phyloP scores from a whole-genome alignment of 805 yeast genomes.

The Metschnikowia similis region DNA sequence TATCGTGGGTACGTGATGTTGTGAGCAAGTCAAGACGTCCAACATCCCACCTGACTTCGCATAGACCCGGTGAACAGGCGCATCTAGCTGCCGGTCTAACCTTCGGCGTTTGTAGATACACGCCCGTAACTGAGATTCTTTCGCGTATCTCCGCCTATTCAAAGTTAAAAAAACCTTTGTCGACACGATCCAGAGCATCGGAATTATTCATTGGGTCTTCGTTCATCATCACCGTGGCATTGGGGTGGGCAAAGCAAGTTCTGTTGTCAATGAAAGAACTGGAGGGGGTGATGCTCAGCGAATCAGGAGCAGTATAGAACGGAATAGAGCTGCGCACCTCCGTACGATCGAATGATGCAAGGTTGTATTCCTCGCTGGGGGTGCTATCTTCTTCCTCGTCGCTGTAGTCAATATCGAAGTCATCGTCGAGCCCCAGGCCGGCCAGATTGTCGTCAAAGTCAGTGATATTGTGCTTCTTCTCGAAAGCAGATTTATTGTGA shows the following conservation, averaged over 20 bases:
- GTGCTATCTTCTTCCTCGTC: conserved; percentile 20
- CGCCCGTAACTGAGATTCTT: too few species aligned
- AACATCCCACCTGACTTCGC: too few species aligned
- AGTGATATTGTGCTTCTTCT: conserved; percentile 23
- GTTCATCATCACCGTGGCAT: conserved; percentile 29
- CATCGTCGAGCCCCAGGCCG: conserved; percentile 16
- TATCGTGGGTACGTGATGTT: background rate
- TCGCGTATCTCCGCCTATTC: background rate
- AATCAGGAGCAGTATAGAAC: conserved; percentile 27
- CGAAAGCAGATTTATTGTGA: conserved; percentile 36
- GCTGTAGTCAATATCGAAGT: conserved; percentile 34
- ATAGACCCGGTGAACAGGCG: too few species aligned
- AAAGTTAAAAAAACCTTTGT: conserved; percentile 1
- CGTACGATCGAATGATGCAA: background rate
- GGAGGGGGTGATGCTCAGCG: conserved; percentile 29
- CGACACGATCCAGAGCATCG: conserved; percentile 4
- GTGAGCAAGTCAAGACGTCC: background rate
- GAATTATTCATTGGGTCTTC: conserved; percentile 10
- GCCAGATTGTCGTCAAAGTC: conserved; percentile 12
- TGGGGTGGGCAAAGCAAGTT: conserved; percentile 42
- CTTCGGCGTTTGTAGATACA: too few species aligned
- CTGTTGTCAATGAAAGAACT: conserved; percentile 30
- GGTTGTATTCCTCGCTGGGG: conserved; percentile 4
- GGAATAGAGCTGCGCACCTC: conserved; percentile 23
- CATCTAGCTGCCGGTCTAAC: too few species aligned